phyloP scores from a whole-genome alignment of 108 stramenopile species.

The Schizochytrium sp. region DNA sequence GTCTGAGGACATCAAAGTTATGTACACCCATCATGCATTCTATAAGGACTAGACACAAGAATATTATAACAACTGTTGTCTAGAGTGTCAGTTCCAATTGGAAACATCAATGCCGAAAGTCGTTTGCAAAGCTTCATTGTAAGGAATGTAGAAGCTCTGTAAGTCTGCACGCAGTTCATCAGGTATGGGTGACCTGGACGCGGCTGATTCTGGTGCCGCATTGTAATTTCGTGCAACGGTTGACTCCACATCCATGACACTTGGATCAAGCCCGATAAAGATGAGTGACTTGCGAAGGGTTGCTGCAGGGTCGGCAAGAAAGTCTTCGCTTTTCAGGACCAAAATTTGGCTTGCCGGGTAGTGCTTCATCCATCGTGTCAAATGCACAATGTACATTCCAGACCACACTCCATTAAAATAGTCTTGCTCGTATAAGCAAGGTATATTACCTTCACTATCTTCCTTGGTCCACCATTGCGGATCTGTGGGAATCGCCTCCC shows the following conservation, averaged over 20 bases:
- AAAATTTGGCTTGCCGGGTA: not conserved
- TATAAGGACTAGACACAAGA: not conserved
- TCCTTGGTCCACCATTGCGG: not conserved
- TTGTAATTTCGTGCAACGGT: not conserved
- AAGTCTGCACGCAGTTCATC: conserved; percentile 11
- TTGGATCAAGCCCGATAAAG: conserved; percentile 13
- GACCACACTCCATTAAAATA: conserved; percentile 39
- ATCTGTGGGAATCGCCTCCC: not conserved
- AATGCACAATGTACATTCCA: conserved; percentile 19
- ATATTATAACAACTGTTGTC: not conserved
- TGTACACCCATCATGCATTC: too few species aligned
- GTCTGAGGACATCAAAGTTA: too few species aligned
- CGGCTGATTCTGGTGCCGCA: not conserved
- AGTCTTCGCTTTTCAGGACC: conserved; percentile 44
- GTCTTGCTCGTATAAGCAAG: conserved; percentile 5
- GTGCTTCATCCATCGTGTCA: conserved; percentile 10
- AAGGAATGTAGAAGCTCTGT: conserved; percentile 36
- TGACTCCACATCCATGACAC: conserved; percentile 22
- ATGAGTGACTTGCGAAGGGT: not conserved
- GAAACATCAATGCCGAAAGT: conserved; percentile 35
- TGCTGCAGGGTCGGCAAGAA: conserved; percentile 10
- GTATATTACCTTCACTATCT: not conserved
- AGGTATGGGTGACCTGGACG: not conserved
- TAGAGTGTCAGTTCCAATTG: not conserved
- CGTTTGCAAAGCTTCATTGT: conserved; percentile 1